Percentiles rank a stretch among this genome's conserved stretches.
phyloP scores from a whole-genome alignment of 1,284 basidiomycete species.

The Megacollybia platyphylla region DNA sequence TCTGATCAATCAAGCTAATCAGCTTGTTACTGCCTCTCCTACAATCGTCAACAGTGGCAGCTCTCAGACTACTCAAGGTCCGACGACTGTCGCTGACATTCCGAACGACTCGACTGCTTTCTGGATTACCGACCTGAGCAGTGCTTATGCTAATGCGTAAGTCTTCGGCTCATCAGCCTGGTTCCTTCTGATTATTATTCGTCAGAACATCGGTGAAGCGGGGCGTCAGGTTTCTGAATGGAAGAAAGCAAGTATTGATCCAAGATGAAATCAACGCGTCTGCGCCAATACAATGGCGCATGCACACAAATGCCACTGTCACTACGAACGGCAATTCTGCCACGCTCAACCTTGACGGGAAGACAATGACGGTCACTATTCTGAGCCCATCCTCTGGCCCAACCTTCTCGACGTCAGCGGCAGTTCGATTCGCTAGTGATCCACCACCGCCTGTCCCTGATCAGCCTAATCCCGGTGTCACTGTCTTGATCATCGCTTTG shows the following conservation, averaged over 20 bases:
- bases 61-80: conserved; percentile 65
- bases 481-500: conserved; percentile 56
- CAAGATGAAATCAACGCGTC: conserved; percentile 73
- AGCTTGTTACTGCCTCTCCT: conserved; percentile 68
- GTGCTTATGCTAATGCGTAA: conserved; percentile 70
- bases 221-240: conserved; percentile 82
- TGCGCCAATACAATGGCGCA: conserved; percentile 71
- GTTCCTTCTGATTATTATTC: not conserved
- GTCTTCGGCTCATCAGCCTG: conserved; percentile 14
- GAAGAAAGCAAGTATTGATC: conserved; percentile 80
- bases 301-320: conserved; percentile 85
- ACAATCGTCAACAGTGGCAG: conserved; percentile 38
- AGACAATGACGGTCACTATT: conserved; percentile 35
- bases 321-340: conserved; percentile 15
- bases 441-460: conserved; percentile 43
- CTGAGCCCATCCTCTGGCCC: conserved; percentile 39
- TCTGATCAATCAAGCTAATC: conserved; percentile 68
- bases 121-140: conserved; percentile 72
- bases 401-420: conserved; percentile 23
- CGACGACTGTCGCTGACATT: conserved; percentile 57
- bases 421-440: conserved; percentile 36
- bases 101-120: conserved; percentile 69
- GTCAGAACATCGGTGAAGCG: conserved; percentile 59
- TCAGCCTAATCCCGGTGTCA: conserved; percentile 58
- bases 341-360: conserved; percentile 18